phyloP scores from a whole-genome alignment of 73 alveolate species.

The Paramecium tetraurelia region DNA sequence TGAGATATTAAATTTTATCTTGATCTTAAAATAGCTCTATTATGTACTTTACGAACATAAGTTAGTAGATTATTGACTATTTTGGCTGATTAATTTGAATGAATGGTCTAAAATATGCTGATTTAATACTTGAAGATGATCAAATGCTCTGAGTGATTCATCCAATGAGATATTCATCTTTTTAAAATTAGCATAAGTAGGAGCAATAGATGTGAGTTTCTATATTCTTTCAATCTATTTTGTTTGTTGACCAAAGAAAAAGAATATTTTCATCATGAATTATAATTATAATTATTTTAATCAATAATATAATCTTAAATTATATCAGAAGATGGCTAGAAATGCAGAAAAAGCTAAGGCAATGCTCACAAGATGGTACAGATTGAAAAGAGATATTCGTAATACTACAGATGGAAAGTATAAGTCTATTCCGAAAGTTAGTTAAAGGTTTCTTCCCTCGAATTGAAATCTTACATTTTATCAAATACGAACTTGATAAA shows the following conservation, averaged over 20 bases:
- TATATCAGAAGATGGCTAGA: slow-evolving; percentile 61
- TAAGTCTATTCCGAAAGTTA: not conserved
- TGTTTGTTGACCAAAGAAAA: not conserved
- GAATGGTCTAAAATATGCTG: not conserved
- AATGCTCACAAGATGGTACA: slow-evolving; percentile 95
- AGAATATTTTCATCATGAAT: not conserved
- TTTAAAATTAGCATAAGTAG: not conserved
- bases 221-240: not conserved
- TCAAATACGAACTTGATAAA: not conserved
- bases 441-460: not conserved
- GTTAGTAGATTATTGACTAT: not conserved
- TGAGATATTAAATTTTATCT: not conserved
- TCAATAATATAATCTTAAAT: not conserved
- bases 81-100: not conserved
- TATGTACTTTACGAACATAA: slow-evolving; percentile 2
- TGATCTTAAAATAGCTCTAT: not conserved
- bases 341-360: slow-evolving; percentile 95
- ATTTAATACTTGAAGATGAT: not conserved
- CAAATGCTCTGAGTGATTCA: not conserved
- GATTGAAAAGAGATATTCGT: slow-evolving; percentile 79
- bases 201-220: not conserved
- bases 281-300: no score
- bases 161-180: not conserved
- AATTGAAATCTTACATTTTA: not conserved
- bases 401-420: slow-evolving; percentile 70